Conservation (phyloP, 2,329 filamentous ascomycete genomes). For the Colletotrichum musae region DNA sequence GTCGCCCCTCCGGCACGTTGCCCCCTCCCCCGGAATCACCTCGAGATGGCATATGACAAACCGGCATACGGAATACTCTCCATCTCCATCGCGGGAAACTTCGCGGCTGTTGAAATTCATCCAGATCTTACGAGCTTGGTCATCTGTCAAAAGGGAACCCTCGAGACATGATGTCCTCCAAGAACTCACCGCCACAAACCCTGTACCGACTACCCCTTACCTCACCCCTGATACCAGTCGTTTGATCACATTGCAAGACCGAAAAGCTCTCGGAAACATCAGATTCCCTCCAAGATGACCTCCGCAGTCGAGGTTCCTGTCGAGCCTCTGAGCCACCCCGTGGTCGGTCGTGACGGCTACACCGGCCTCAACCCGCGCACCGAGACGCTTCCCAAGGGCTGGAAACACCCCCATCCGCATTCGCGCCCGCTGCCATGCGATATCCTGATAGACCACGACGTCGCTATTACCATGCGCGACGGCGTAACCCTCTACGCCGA, state of each 20-base stretch:
- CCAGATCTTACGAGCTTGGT: not conserved
- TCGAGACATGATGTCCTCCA: not conserved
- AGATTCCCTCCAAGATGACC: not conserved
- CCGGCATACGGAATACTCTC: not conserved
- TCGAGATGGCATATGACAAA: not conserved
- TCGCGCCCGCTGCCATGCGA: constrained; percentile 15
- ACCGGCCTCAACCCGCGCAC: constrained; percentile 51
- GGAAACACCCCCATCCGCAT: constrained; percentile 48
- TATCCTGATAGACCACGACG: constrained; percentile 61
- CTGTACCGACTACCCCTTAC: not conserved
- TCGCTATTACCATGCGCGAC: constrained; percentile 56
- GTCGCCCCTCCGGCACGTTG: not conserved
- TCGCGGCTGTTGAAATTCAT: not conserved
- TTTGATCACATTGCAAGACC: not conserved
- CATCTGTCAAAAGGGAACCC: not conserved
- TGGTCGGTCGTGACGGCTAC: constrained; percentile 31
- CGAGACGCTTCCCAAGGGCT: constrained; percentile 55
- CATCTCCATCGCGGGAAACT: not conserved
- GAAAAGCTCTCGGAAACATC: not conserved
- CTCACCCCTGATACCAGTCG: not conserved
- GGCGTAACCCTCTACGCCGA: constrained; percentile 59
- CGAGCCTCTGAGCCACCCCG: constrained; percentile 12
- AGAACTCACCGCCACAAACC: not conserved
- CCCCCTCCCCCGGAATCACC: not conserved
- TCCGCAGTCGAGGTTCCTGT: not conserved